Percentiles rank a stretch among this genome's conserved stretches.
Conservation (phyloP, 2,329 filamentous ascomycete species). For the Fusarium longipes region DNA sequence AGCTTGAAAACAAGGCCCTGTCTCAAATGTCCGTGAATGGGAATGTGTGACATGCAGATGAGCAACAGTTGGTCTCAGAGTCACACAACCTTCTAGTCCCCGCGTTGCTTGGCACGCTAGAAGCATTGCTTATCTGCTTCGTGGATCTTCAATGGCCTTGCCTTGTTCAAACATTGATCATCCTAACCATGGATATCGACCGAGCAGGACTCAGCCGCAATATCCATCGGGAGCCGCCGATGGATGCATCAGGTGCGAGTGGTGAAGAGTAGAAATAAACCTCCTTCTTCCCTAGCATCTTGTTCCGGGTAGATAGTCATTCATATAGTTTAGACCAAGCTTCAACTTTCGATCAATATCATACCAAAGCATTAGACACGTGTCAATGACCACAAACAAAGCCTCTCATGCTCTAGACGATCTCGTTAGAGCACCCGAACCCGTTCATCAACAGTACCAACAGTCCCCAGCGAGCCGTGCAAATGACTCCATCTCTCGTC, state of each 20-base stretch:
- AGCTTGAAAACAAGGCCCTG: conserved; percentile 5
- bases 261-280: conserved; percentile 35
- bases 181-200: conserved; percentile 36
- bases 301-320: background rate
- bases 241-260: conserved; percentile 18
- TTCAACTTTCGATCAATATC: conserved; percentile 16
- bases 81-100: conserved; percentile 12
- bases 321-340: conserved; percentile 5
- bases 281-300: conserved; percentile 10
- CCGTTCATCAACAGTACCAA: conserved; percentile 51
- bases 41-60: conserved; percentile 7
- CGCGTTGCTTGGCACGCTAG: conserved; percentile 33
- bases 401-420: conserved; percentile 49
- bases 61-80: conserved; percentile 6
- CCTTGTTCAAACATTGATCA: background rate
- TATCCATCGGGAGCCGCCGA: conserved; percentile 41
- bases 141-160: conserved; percentile 24
- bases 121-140: conserved; percentile 33
- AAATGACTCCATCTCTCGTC: conserved; percentile 40
- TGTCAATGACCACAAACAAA: conserved; percentile 35
- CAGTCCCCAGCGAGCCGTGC: conserved; percentile 47
- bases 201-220: conserved; percentile 43
- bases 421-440: conserved; percentile 49
- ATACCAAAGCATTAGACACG: conserved; percentile 21
- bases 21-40: conserved; percentile 4